These are phyloP conservation scores for Poronia punctata DNA, from an alignment of 495 filamentous ascomycete genomes.

Conservation along the genomic window DNA sequence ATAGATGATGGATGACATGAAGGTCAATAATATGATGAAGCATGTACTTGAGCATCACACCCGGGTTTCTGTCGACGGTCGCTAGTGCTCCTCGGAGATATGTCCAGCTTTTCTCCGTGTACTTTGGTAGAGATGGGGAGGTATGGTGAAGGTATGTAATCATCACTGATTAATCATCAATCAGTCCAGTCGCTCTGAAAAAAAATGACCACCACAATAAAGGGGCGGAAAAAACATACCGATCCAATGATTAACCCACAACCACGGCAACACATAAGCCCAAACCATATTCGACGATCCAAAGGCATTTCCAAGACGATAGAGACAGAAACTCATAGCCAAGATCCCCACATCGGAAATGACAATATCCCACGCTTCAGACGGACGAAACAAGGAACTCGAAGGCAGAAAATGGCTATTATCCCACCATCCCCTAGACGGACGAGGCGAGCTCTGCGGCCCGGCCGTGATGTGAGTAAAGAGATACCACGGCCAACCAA, in stretches of 20 bases:
- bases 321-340: constrained; percentile 35
- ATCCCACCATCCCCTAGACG: constrained; percentile 53
- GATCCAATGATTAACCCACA: constrained; percentile 55
- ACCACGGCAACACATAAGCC: constrained; percentile 44
- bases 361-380: constrained; percentile 45
- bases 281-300: constrained; percentile 39
- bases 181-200: constrained; percentile 2
- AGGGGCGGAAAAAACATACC: constrained; percentile 22
- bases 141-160: constrained; percentile 64
- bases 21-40: constrained; percentile 63
- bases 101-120: constrained; percentile 49
- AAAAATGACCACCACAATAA: constrained; percentile 1
- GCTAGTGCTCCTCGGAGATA: constrained; percentile 55
- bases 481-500: constrained; percentile 50
- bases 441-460: constrained; percentile 32
- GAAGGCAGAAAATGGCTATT: constrained; percentile 32
- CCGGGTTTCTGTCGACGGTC: constrained; percentile 57
- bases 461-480: constrained; percentile 46
- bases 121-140: constrained; percentile 53
- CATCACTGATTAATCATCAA: constrained; percentile 29
- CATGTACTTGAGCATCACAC: constrained; percentile 55
- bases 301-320: constrained; percentile 34
- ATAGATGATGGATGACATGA: constrained; percentile 60
- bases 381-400: constrained; percentile 46
- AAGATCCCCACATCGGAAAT: constrained; percentile 50